Percentiles rank a stretch among this genome's conserved stretches.
These are phyloP conservation scores for Hypholoma fasciculare DNA, from an alignment of 768 basidiomycete species.

Conservation along the genomic window DNA sequence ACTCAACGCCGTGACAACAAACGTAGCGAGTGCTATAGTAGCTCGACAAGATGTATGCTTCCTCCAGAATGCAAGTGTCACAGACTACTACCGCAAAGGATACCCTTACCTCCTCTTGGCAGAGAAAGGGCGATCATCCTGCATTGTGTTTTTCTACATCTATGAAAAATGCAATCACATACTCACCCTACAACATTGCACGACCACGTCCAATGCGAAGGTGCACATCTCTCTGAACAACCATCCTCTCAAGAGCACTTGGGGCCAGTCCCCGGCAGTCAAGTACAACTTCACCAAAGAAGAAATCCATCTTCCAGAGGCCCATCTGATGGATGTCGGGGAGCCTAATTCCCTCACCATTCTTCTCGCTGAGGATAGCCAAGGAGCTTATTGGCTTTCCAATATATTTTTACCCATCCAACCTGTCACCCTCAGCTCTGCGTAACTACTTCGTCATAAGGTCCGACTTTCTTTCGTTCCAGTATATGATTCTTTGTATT, in stretches of 20 bases:
- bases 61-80: not conserved
- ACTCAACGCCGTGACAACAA: not conserved
- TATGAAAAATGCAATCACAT: not conserved
- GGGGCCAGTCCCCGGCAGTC: conserved; percentile 1
- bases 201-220: not conserved
- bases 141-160: not conserved
- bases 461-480: too few relatives aligned
- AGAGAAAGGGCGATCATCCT: not conserved
- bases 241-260: not conserved
- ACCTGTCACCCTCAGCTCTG: not conserved
- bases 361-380: not conserved
- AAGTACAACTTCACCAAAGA: not conserved
- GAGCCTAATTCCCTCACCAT: not conserved
- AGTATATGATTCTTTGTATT: too few relatives aligned
- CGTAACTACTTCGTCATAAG: not conserved
- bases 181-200: conserved; percentile 3
- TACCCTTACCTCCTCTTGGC: conserved; percentile 2
- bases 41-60: not conserved
- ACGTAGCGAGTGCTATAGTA: not conserved
- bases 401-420: not conserved
- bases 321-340: not conserved
- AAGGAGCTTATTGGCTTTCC: conserved; percentile 4
- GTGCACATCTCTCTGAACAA: conserved; percentile 4
- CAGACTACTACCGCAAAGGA: conserved; percentile 3
- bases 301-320: conserved; percentile 1